These are phyloP conservation scores for Cynanchum wilfordii DNA, from an alignment of 257 asterid species.

Conservation along the genomic window DNA sequence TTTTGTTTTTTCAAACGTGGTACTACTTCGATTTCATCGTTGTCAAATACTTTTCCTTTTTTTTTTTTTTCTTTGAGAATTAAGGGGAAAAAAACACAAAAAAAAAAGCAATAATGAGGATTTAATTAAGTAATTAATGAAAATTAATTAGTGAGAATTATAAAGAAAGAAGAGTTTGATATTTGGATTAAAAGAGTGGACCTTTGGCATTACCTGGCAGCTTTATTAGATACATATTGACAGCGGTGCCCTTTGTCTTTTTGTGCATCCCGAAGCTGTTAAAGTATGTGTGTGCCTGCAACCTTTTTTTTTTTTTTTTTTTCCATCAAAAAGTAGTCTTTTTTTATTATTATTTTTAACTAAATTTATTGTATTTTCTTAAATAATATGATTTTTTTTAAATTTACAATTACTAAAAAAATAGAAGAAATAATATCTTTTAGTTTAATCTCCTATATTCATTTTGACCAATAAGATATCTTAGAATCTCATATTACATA, in stretches of 20 bases:
- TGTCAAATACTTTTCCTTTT: background rate
- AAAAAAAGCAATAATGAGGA: background rate
- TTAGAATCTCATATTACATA: no score
- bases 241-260: conserved; percentile 29
- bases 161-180: background rate
- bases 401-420: no score
- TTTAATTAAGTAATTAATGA: background rate
- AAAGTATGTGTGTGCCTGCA: background rate
- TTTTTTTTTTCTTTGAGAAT: no score
- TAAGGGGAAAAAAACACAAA: background rate
- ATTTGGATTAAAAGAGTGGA: conserved; percentile 18
- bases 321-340: background rate
- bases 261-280: conserved; percentile 30
- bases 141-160: background rate
- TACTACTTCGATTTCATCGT: conserved; percentile 6
- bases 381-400: no score
- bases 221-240: conserved; percentile 21
- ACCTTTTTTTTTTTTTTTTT: background rate
- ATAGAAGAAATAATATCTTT: no score
- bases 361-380: no score
- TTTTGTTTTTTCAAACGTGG: background rate
- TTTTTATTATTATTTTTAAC: no score
- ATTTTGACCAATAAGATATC: no score
- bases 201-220: conserved; percentile 38
- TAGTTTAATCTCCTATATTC: no score